Evolutionary conservation across 495 filamentous ascomycete genomes (phyloP).

Genomic region (Aspergillus asperescens): DNA sequence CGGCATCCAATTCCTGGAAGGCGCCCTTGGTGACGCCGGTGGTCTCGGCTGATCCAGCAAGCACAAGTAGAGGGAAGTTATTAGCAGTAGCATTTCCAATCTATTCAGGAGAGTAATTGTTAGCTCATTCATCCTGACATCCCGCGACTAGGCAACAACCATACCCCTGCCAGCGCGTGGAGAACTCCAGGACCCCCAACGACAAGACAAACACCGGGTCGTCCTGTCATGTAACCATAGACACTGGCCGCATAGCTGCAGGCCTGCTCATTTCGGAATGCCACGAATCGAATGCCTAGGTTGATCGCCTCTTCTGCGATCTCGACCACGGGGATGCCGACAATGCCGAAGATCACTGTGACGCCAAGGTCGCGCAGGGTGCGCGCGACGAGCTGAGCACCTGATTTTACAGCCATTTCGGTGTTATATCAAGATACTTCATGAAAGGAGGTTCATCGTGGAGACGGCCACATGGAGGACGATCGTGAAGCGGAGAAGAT

Average conservation of each 20-base stretch:
- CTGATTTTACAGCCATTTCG: slow-evolving; percentile 39
- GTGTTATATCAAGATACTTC: background rate
- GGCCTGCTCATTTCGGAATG: slow-evolving; percentile 62
- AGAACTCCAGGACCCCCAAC: slow-evolving; percentile 63
- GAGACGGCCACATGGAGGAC: background rate
- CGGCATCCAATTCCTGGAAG: slow-evolving; percentile 59
- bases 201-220: slow-evolving; percentile 56
- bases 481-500: background rate
- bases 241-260: slow-evolving; percentile 58
- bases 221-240: slow-evolving; percentile 61
- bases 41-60: slow-evolving; percentile 54
- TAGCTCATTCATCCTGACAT: background rate
- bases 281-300: slow-evolving; percentile 59
- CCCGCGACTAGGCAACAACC: background rate
- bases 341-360: slow-evolving; percentile 58
- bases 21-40: slow-evolving; percentile 51
- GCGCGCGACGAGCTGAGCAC: slow-evolving; percentile 55
- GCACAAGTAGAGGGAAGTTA: slow-evolving; percentile 54
- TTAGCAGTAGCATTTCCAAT: slow-evolving; percentile 54
- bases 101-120: slow-evolving; percentile 19
- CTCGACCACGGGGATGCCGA: slow-evolving; percentile 61
- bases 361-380: slow-evolving; percentile 52
- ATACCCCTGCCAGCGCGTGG: slow-evolving; percentile 57
- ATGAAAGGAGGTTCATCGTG: background rate
- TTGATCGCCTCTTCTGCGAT: slow-evolving; percentile 60